A percentile compares a stretch with the other conserved stretches of the same genome.
phyloP scores from a whole-genome alignment of 1,284 basidiomycete species.

The Trichosporon sp. region DNA sequence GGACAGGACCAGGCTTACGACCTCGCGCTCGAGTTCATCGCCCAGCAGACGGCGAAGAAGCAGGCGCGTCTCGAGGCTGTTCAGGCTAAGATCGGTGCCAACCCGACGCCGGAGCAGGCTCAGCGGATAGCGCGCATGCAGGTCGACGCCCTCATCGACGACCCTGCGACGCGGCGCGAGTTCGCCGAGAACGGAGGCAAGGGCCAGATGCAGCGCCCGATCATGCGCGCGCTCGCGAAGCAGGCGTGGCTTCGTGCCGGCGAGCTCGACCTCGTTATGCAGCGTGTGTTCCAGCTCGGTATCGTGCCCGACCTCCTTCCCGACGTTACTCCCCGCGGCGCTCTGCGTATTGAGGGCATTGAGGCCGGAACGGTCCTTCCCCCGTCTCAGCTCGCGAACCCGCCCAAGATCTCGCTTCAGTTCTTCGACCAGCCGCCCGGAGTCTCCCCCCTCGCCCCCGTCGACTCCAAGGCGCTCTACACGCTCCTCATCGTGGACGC shows the following conservation, averaged over 20 bases:
- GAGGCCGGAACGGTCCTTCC: constrained; percentile 71
- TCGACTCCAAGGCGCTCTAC: constrained; percentile 68
- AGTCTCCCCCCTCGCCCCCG: constrained; percentile 22
- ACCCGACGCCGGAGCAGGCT: constrained; percentile 26
- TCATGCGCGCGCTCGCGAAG: constrained; percentile 79
- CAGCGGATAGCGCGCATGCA: constrained; percentile 41
- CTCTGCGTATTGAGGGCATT: constrained; percentile 57
- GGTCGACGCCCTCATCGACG: constrained; percentile 50
- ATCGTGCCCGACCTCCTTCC: constrained; percentile 86
- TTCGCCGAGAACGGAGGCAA: constrained; percentile 47
- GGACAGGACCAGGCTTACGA: constrained; percentile 54
- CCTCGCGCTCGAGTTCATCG: constrained; percentile 48
- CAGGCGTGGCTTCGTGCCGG: constrained; percentile 83
- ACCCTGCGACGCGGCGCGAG: constrained; percentile 45
- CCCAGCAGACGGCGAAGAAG: constrained; percentile 21
- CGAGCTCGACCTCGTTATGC: constrained; percentile 82
- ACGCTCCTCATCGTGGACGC: constrained; percentile 86
- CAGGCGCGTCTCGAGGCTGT: constrained; percentile 19
- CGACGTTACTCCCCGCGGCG: constrained; percentile 65
- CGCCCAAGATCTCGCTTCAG: constrained; percentile 36
- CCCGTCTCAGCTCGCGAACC: constrained; percentile 60
- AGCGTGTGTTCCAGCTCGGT: constrained; percentile 84
- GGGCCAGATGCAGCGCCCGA: constrained; percentile 60
- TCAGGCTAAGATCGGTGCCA: constrained; percentile 21
- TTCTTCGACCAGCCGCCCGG: constrained; percentile 37